A percentile compares a stretch with the other conserved stretches of the same genome.
phyloP scores from a whole-genome alignment of 495 filamentous ascomycete genomes.

The Neurospora sp. region DNA sequence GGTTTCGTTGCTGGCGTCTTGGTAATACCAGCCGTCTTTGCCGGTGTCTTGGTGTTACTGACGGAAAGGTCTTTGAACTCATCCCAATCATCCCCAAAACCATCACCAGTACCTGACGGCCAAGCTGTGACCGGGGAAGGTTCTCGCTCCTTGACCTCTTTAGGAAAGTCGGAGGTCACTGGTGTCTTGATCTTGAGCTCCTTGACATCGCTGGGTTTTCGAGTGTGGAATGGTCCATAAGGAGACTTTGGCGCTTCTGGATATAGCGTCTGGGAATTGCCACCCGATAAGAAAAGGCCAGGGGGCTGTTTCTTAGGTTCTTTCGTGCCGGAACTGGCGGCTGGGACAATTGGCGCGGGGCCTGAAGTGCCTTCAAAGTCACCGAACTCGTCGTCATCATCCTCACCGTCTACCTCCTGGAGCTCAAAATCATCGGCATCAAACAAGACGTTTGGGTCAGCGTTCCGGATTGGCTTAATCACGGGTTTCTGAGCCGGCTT shows the following conservation, averaged over 20 bases:
- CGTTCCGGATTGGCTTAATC: slow-evolving; percentile 9
- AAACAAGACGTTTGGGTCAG: slow-evolving; percentile 36
- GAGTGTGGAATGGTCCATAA: slow-evolving; percentile 35
- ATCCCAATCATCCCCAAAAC: slow-evolving; percentile 46
- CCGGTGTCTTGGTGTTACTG: slow-evolving; percentile 9
- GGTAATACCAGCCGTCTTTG: slow-evolving; percentile 5
- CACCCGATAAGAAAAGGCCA: slow-evolving; percentile 16
- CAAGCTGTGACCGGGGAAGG: slow-evolving; percentile 37
- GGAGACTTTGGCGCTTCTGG: slow-evolving; percentile 40
- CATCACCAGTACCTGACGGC: slow-evolving; percentile 25
- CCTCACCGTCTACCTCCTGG: slow-evolving; percentile 11
- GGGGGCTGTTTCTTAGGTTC: slow-evolving; percentile 19
- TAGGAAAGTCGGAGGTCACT: slow-evolving; percentile 18
- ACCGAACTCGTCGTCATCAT: slow-evolving; percentile 39
- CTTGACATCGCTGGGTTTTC: slow-evolving; percentile 33
- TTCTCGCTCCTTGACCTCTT: slow-evolving; percentile 17
- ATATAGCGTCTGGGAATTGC: slow-evolving; percentile 12
- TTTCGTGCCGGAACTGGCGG: slow-evolving; percentile 3
- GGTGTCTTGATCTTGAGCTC: slow-evolving; percentile 33
- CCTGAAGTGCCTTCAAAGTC: slow-evolving; percentile 31
- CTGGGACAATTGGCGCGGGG: neutral
- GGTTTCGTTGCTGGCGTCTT: slow-evolving; percentile 1
- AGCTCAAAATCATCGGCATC: slow-evolving; percentile 39
- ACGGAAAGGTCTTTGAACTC: slow-evolving; percentile 42
- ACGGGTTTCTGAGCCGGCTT: slow-evolving; percentile 8